Evolutionary conservation across 768 basidiomycete genomes (phyloP).

Genomic region (Russula earlei): DNA sequence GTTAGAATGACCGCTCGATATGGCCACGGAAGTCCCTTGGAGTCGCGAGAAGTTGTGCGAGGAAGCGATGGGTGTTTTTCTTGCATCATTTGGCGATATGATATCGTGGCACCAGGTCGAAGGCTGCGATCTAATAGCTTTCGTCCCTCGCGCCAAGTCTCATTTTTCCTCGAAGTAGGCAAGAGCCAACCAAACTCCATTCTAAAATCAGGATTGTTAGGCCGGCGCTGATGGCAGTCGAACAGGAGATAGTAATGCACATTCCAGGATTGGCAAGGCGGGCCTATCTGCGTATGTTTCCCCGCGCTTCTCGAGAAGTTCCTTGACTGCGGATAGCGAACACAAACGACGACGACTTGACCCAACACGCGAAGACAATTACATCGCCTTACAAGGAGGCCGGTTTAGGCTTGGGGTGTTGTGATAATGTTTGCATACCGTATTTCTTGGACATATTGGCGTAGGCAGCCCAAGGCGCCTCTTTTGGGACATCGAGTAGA

Average conservation of each 20-base stretch:
- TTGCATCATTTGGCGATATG: neutral
- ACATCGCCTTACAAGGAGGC: slow-evolving; percentile 7
- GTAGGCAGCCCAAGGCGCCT: neutral
- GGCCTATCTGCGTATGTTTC: slow-evolving; percentile 6
- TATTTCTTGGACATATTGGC: slow-evolving; percentile 2
- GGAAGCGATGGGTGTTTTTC: neutral
- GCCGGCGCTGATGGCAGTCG: neutral
- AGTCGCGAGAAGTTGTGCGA: neutral
- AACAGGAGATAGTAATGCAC: neutral
- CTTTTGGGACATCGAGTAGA: slow-evolving; percentile 3
- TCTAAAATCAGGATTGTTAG: neutral
- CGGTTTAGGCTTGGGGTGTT: neutral
- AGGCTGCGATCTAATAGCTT: slow-evolving; percentile 4
- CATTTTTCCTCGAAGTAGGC: neutral
- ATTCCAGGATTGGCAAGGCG: neutral
- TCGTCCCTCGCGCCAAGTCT: neutral
- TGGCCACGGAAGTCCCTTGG: neutral
- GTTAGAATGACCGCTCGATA: neutral
- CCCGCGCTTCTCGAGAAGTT: slow-evolving; percentile 9
- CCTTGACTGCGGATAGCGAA: neutral
- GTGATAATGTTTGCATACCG: neutral
- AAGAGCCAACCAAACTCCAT: neutral
- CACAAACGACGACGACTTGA: slow-evolving; percentile 1
- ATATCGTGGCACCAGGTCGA: neutral
- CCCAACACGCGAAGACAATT: neutral